These are phyloP conservation scores for Aspergillus flavus DNA, from an alignment of 2,329 filamentous ascomycete species.

Conservation along the genomic window DNA sequence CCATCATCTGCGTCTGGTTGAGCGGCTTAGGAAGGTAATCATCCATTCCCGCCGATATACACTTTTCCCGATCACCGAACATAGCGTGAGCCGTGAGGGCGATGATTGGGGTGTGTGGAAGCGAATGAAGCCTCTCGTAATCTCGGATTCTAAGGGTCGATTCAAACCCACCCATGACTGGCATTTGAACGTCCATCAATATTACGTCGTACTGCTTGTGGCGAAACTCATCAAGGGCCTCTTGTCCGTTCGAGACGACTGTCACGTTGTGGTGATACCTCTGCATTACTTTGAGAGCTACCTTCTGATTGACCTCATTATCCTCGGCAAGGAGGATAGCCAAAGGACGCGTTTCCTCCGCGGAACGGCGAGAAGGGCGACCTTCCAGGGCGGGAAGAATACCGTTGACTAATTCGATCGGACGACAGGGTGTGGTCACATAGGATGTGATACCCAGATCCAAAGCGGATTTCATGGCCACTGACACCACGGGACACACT, in stretches of 20 bases:
- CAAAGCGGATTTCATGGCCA: slow-evolving; percentile 88
- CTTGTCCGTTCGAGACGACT: slow-evolving; percentile 87
- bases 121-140: slow-evolving; percentile 75
- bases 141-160: slow-evolving; percentile 90
- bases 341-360: slow-evolving; percentile 92
- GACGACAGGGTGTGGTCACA: slow-evolving; percentile 94
- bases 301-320: slow-evolving; percentile 93
- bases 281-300: slow-evolving; percentile 95
- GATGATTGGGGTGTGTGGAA: slow-evolving; percentile 84
- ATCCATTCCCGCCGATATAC: slow-evolving; percentile 95
- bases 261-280: slow-evolving; percentile 73
- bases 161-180: slow-evolving; percentile 94
- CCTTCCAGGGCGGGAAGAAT: slow-evolving; percentile 95
- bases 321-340: slow-evolving; percentile 95
- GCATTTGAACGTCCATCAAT: slow-evolving; percentile 97
- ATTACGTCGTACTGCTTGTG: slow-evolving; percentile 88
- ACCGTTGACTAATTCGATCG: slow-evolving; percentile 92
- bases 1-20: slow-evolving; percentile 85
- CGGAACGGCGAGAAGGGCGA: slow-evolving; percentile 83
- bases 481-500: slow-evolving; percentile 82
- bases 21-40: slow-evolving; percentile 93
- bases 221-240: slow-evolving; percentile 68
- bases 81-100: slow-evolving; percentile 93
- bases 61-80: slow-evolving; percentile 93
- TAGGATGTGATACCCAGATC: slow-evolving; percentile 98